Base-by-base conservation (phyloP, 352 stramenopile genomes). In the Phytophthora tubulina region DNA sequence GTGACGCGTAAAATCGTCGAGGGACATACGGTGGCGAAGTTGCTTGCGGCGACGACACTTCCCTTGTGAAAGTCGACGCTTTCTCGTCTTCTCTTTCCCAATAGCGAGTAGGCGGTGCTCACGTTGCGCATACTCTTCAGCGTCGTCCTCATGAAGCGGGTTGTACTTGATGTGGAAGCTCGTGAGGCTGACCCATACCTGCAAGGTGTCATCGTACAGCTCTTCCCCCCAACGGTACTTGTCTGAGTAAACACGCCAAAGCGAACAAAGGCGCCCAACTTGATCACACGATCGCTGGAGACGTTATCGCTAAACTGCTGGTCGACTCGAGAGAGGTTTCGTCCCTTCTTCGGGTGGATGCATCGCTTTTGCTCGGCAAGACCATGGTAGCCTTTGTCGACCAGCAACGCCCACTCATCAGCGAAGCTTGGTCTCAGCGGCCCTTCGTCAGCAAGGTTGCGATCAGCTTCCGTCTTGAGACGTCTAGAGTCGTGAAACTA, bases 141-240 rank as follows among this genome's bases (percentile, higher is more conserved):
- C 17, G 17, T 50, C 32, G 10, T 50, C 44, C 10, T 50, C 44
- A 7, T 46, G 31, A 15, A 63, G 56, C n/a, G 7, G 56, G 42
- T 46, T 13, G n/a, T 15, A 55, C 13, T 36, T 32, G 32, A 48
- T n/a, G 45, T 44, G 38, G 38, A 44, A 44, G 4, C 15, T 44
- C 38, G 11, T 44, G 8, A 44, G 10, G 38, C 38, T 11, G 38
- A 50, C 59, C 13, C 57, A 65, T 4, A 14, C 17, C n/a, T 55
- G 33, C 31, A 59, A 58, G 21, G 54, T 59, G 9, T 57, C 35
- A 31, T 67, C 59, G 44, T 48, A 56, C 0, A 36, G 11, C 2
- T 55, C 44, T 11, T 64, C 44, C 0, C 14, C 10, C 44, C 59
- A 67, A 8, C 30, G 14, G 38, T 67, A 67, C 27, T 59, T 59